phyloP scores from a whole-genome alignment of 1,284 basidiomycete species.

The Hortiboletus rubellus region DNA sequence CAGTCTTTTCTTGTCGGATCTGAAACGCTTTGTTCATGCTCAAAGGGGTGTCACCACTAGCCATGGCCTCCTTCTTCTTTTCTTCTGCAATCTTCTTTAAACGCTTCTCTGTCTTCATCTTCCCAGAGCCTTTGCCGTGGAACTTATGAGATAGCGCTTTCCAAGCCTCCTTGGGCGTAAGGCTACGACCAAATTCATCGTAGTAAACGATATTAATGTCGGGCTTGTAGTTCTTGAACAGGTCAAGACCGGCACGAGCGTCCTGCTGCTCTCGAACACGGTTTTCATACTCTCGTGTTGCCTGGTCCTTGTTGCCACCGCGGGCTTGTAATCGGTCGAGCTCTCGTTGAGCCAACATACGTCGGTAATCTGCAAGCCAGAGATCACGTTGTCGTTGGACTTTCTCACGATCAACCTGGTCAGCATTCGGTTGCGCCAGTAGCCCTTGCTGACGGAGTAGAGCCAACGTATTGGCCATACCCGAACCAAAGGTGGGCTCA shows the following conservation, averaged over 20 bases:
- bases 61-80: slow-evolving; percentile 88
- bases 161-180: slow-evolving; percentile 97
- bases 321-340: slow-evolving; percentile 73
- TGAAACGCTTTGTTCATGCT: slow-evolving; percentile 93
- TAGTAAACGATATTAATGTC: slow-evolving; percentile 96
- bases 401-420: slow-evolving; percentile 77
- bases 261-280: slow-evolving; percentile 89
- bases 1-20: slow-evolving; percentile 85
- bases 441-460: slow-evolving; percentile 94
- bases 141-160: slow-evolving; percentile 94
- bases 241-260: slow-evolving; percentile 77
- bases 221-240: slow-evolving; percentile 94
- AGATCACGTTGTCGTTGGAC: slow-evolving; percentile 84
- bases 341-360: slow-evolving; percentile 75
- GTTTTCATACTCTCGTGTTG: slow-evolving; percentile 94
- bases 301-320: slow-evolving; percentile 88
- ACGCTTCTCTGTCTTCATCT: slow-evolving; percentile 93
- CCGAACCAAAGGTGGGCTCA: slow-evolving; percentile 74
- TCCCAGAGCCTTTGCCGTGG: slow-evolving; percentile 92
- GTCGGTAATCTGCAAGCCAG: slow-evolving; percentile 88
- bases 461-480: slow-evolving; percentile 86
- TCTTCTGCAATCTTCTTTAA: slow-evolving; percentile 94
- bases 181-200: slow-evolving; percentile 90
- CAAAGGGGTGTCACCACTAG: slow-evolving; percentile 87
- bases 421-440: slow-evolving; percentile 62